phyloP scores from a whole-genome alignment of 2,329 filamentous ascomycete species.

The Fusarium aywerte region DNA sequence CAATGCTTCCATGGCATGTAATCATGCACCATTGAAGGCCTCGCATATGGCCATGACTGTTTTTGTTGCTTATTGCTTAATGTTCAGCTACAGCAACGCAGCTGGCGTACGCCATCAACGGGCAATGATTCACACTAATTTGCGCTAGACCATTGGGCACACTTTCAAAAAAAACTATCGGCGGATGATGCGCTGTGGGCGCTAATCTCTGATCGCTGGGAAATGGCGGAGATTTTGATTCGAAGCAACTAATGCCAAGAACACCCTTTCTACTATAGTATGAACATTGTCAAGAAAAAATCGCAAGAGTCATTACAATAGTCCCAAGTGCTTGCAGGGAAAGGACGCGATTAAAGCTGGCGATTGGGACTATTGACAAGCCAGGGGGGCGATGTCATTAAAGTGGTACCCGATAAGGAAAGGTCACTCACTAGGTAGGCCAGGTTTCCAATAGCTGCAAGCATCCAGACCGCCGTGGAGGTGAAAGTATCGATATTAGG shows the following conservation, averaged over 20 bases:
- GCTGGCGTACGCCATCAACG: constrained; percentile 27
- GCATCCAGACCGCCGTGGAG: constrained; percentile 30
- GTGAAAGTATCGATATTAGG: constrained; percentile 19
- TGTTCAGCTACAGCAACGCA: constrained; percentile 31
- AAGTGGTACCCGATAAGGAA: constrained; percentile 31
- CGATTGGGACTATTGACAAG: constrained; percentile 34
- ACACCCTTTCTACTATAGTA: constrained; percentile 18
- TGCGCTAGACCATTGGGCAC: background rate
- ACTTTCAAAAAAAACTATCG: background rate
- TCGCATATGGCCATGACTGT: constrained; percentile 15
- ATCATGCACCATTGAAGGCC: constrained; percentile 1
- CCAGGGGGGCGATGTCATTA: constrained; percentile 34
- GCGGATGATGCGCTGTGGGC: constrained; percentile 12
- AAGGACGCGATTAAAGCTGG: constrained; percentile 18
- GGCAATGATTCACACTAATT: constrained; percentile 30
- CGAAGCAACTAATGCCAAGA: constrained; percentile 7
- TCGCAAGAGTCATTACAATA: constrained; percentile 24
- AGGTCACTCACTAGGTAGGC: constrained; percentile 16
- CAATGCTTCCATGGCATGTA: background rate
- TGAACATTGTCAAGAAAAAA: constrained; percentile 22
- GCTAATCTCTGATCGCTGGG: constrained; percentile 1
- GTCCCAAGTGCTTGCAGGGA: constrained; percentile 27
- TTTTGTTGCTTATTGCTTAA: constrained; percentile 17
- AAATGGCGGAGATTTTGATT: constrained; percentile 8
- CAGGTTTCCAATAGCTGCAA: constrained; percentile 37